Conservation (phyloP, 2,329 filamentous ascomycete species). For the Trichoderma koningii region DNA sequence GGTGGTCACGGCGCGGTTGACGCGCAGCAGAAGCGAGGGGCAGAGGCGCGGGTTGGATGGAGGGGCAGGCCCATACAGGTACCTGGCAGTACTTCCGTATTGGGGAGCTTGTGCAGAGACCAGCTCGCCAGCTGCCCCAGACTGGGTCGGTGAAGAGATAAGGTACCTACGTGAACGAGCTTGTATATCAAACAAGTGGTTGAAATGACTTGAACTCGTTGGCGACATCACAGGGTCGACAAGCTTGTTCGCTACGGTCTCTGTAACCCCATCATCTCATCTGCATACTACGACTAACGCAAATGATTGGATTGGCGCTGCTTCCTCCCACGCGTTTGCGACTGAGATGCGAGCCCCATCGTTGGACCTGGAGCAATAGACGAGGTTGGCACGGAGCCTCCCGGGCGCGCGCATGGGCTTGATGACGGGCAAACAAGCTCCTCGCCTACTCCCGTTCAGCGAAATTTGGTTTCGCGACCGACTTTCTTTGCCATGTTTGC, state of each 20-base stretch:
- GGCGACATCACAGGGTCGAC: constrained; percentile 12
- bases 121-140: not conserved
- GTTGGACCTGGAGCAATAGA: constrained; percentile 3
- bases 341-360: not conserved
- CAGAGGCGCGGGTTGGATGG: constrained; percentile 1
- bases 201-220: not conserved
- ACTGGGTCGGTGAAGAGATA: not conserved
- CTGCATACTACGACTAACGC: no score
- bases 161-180: no score
- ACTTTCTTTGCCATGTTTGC: not conserved
- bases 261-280: not conserved
- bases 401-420: not conserved
- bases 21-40: constrained; percentile 22
- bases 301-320: not conserved
- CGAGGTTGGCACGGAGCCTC: constrained; percentile 18
- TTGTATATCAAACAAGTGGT: not conserved
- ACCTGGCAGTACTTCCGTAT: constrained; percentile 1
- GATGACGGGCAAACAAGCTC: not conserved
- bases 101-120: not conserved
- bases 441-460: not conserved
- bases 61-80: constrained; percentile 19
- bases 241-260: not conserved
- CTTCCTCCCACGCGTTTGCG: not conserved
- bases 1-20: constrained; percentile 27
- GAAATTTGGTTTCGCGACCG: not conserved